These are phyloP conservation scores for Pseudoperonospora humuli DNA, from an alignment of 352 stramenopile genomes.

Conservation along the genomic window DNA sequence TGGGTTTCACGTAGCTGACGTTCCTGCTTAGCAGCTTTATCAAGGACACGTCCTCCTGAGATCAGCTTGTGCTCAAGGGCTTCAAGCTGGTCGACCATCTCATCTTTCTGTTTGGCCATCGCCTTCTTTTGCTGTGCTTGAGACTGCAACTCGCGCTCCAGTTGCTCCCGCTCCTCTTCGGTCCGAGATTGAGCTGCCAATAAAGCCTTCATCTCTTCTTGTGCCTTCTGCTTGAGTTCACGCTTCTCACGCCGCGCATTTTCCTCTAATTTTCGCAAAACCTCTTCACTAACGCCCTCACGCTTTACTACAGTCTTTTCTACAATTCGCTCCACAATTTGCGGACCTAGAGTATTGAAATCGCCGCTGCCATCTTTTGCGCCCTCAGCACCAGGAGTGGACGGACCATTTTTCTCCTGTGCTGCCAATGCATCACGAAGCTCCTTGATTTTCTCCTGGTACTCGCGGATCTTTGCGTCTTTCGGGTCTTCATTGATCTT, in stretches of 20 bases:
- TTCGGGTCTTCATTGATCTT: constrained; percentile 95
- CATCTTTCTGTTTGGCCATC: constrained; percentile 84
- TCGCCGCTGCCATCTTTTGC: too few relatives aligned
- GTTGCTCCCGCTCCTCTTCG: constrained; percentile 78
- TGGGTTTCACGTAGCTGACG: constrained; percentile 86
- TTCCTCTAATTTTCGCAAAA: constrained; percentile 69
- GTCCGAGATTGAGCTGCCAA: constrained; percentile 80
- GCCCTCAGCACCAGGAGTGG: too few relatives aligned
- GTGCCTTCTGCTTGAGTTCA: constrained; percentile 53
- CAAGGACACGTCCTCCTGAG: constrained; percentile 90
- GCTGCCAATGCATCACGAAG: too few relatives aligned
- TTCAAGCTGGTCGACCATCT: constrained; percentile 87
- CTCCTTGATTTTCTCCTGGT: too few relatives aligned
- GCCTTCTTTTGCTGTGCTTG: constrained; percentile 77
- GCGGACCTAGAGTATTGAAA: too few relatives aligned
- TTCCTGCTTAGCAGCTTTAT: constrained; percentile 92
- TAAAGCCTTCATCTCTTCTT: constrained; percentile 79
- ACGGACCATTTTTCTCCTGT: too few relatives aligned
- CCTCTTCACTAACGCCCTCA: constrained; percentile 64
- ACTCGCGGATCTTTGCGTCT: too few relatives aligned
- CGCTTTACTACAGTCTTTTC: constrained; percentile 74
- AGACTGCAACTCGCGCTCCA: constrained; percentile 80
- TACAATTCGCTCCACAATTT: too few relatives aligned
- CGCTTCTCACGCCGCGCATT: constrained; percentile 60
- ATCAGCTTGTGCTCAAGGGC: constrained; percentile 78